A percentile compares a stretch with the other conserved stretches of the same genome.
Evolutionary conservation across 2,329 filamentous ascomycete species (phyloP).

Genomic region (Arthrinium phaeospermum): DNA sequence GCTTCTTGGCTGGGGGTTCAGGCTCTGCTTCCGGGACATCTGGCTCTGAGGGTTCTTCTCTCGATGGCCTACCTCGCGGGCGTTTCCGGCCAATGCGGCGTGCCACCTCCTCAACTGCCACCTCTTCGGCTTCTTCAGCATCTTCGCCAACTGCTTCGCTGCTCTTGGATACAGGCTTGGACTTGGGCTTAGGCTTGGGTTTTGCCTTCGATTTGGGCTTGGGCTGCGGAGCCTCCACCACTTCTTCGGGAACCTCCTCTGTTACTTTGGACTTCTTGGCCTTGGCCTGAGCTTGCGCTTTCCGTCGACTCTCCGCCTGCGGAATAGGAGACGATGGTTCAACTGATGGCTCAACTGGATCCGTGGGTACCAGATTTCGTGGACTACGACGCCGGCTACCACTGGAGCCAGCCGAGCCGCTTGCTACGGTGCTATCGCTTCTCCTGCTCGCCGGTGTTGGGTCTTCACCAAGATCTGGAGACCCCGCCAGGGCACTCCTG

Average conservation of each 20-base stretch:
- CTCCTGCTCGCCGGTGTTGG: conserved; percentile 32
- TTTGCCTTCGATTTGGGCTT: conserved; percentile 22
- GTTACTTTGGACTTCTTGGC: conserved; percentile 9
- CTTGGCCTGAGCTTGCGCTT: conserved; percentile 22
- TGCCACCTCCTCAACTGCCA: conserved; percentile 51
- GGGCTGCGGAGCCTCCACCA: conserved; percentile 21
- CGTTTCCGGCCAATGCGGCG: conserved; percentile 50
- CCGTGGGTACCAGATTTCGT: conserved; percentile 25
- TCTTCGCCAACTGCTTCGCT: conserved; percentile 22
- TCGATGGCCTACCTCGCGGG: conserved; percentile 42
- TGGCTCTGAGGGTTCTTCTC: conserved; percentile 48
- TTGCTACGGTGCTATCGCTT: conserved; percentile 29
- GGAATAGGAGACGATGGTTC: conserved; percentile 36
- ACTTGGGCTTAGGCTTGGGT: conserved; percentile 22
- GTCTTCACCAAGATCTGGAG: conserved; percentile 26
- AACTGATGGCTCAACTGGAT: conserved; percentile 25
- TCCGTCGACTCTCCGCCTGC: conserved; percentile 23
- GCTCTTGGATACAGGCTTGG: conserved; percentile 9
- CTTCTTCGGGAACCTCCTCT: conserved; percentile 33
- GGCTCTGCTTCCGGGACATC: conserved; percentile 43
- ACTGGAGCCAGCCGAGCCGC: conserved; percentile 32
- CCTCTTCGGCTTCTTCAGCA: conserved; percentile 47
- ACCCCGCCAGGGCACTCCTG: conserved; percentile 27
- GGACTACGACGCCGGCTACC: conserved; percentile 30
- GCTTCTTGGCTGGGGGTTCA: conserved; percentile 41